Evolutionary conservation across 768 basidiomycete genomes (phyloP).

Genomic region (Dacryopinax primogenitus): DNA sequence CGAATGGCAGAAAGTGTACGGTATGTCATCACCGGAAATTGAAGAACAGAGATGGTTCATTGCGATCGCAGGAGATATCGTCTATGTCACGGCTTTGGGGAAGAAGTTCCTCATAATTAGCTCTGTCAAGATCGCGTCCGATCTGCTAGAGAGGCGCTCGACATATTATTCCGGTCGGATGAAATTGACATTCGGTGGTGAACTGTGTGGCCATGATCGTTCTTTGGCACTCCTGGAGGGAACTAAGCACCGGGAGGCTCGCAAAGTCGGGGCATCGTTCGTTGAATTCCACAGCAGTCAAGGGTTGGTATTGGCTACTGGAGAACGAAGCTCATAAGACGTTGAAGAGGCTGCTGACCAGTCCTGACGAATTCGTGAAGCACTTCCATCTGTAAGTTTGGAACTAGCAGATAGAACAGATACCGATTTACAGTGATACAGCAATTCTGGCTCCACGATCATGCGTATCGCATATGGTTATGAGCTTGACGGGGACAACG

Average conservation of each 20-base stretch:
- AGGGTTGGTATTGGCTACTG: not conserved
- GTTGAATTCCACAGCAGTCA: not conserved
- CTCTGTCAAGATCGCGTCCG: slow-evolving; percentile 27
- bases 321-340: not conserved
- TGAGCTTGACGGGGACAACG: slow-evolving; percentile 24
- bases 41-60: not conserved
- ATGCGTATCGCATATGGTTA: slow-evolving; percentile 34
- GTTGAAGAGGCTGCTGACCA: not conserved
- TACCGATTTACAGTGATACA: not conserved
- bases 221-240: not conserved
- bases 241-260: not conserved
- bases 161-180: slow-evolving; percentile 33
- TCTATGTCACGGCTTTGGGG: slow-evolving; percentile 18
- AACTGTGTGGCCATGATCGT: not conserved
- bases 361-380: not conserved
- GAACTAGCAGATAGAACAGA: not conserved
- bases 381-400: not conserved
- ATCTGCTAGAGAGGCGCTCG: slow-evolving; percentile 34
- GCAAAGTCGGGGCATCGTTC: not conserved
- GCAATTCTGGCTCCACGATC: not conserved
- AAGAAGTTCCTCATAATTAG: slow-evolving; percentile 30
- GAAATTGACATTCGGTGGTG: slow-evolving; percentile 5
- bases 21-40: slow-evolving; percentile 9
- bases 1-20: not conserved
- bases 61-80: not conserved